Percentiles rank a stretch among this genome's conserved stretches.
Evolutionary conservation across 192 early-diverging fungal genomes (phyloP).

Genomic region (Coemansia sp.): DNA sequence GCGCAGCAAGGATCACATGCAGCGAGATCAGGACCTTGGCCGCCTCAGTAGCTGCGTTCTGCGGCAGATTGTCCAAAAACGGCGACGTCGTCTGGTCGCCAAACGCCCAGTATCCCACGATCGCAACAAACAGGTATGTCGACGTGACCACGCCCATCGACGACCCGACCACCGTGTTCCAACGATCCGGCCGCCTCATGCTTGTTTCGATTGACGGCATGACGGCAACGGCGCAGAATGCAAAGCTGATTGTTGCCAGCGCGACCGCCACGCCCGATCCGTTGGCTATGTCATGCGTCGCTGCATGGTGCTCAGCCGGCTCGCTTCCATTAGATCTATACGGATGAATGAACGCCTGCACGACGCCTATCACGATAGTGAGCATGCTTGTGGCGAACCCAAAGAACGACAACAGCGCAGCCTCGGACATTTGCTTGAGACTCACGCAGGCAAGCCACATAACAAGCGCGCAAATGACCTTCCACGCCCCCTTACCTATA

Average conservation of each 20-base stretch:
- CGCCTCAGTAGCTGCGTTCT: conserved; percentile 60
- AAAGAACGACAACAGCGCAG: conserved; percentile 68
- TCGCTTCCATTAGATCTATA: conserved; percentile 15
- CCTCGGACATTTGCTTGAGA: conserved; percentile 79
- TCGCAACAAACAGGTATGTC: conserved; percentile 71
- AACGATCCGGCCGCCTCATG: conserved; percentile 69
- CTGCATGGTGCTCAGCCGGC: conserved; percentile 46
- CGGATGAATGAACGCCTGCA: conserved; percentile 55
- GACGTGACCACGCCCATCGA: conserved; percentile 64
- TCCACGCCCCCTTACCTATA: conserved; percentile 60
- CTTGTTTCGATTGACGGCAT: conserved; percentile 79
- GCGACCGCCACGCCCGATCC: conserved; percentile 66
- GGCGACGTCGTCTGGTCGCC: conserved; percentile 65
- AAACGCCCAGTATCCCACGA: conserved; percentile 73
- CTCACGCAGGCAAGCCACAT: conserved; percentile 72
- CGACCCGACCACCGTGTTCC: conserved; percentile 65
- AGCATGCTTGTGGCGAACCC: conserved; percentile 74
- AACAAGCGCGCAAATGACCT: conserved; percentile 59
- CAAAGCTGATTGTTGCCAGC: conserved; percentile 75
- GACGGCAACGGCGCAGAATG: conserved; percentile 76
- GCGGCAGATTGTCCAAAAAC: conserved; percentile 67
- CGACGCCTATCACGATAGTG: conserved; percentile 65
- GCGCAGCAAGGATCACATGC: conserved; percentile 82
- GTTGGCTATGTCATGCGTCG: conserved; percentile 46
- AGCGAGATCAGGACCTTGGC: conserved; percentile 72